These are phyloP conservation scores for Chaetoceros tenuissimus DNA, from an alignment of 108 stramenopile species.

Conservation along the genomic window DNA sequence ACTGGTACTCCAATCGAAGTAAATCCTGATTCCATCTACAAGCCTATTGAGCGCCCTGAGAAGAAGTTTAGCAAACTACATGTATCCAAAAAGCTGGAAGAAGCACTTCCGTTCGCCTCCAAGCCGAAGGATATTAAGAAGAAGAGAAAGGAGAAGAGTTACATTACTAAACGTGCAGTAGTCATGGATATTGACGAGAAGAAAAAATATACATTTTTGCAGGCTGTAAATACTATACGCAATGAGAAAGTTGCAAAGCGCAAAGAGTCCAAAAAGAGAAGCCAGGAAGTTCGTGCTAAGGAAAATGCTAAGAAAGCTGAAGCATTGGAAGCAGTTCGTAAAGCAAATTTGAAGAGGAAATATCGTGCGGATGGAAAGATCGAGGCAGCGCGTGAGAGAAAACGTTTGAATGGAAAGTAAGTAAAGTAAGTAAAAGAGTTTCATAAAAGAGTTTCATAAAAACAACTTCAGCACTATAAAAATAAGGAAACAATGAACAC, in stretches of 20 bases:
- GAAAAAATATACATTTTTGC: conserved; percentile 72
- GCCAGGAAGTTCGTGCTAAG: conserved; percentile 39
- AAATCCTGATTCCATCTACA: conserved; percentile 95
- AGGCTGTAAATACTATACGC: conserved; percentile 76
- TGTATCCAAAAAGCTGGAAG: conserved; percentile 88
- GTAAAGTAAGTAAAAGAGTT: background rate
- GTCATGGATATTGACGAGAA: conserved; percentile 74
- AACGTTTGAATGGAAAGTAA: conserved; percentile 23
- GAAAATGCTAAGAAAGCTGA: conserved; percentile 61
- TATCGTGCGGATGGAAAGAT: conserved; percentile 72
- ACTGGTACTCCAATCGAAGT: conserved; percentile 85
- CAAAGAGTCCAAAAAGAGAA: conserved; percentile 57
- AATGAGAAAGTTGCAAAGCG: conserved; percentile 75
- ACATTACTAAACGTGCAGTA: conserved; percentile 74
- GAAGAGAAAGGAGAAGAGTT: conserved; percentile 61
- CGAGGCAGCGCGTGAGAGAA: conserved; percentile 55
- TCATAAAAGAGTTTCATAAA: background rate
- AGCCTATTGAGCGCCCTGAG: conserved; percentile 85
- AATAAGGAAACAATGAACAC: too few relatives aligned
- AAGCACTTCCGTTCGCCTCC: conserved; percentile 83
- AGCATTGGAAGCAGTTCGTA: conserved; percentile 43
- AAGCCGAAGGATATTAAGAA: conserved; percentile 83
- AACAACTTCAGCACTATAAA: too few relatives aligned
- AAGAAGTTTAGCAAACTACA: conserved; percentile 73
- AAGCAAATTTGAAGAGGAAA: conserved; percentile 69